A percentile compares a stretch with the other conserved stretches of the same genome.
Conservation (phyloP, 305 asterid species). For the Galium porrigens region DNA sequence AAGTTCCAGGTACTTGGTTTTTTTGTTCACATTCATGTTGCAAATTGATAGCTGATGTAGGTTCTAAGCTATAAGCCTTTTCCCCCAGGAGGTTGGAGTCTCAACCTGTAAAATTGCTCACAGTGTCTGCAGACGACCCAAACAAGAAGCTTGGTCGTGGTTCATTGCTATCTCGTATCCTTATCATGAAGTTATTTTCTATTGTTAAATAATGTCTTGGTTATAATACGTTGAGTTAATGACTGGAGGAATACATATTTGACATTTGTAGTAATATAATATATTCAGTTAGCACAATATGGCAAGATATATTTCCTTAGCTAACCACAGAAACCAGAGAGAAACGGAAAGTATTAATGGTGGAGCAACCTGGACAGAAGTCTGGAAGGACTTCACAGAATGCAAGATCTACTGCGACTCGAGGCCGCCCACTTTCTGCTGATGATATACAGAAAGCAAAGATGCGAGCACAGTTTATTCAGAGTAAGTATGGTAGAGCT, state of each 20-base stretch:
- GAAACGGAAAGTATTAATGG: conserved; percentile 75
- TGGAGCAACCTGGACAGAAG: conserved; percentile 81
- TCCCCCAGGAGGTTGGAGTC: conserved; percentile 43
- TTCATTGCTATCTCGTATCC: conserved; percentile 69
- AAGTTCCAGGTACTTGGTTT: conserved; percentile 38
- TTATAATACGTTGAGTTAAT: not conserved
- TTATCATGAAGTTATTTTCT: conserved; percentile 11
- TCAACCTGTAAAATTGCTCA: conserved; percentile 62
- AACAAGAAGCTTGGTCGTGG: conserved; percentile 48
- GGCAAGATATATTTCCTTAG: conserved; percentile 29
- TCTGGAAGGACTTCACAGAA: conserved; percentile 45
- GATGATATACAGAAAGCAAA: conserved; percentile 99
- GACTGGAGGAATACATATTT: not conserved
- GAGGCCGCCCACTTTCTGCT: conserved; percentile 93
- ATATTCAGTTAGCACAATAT: conserved; percentile 2
- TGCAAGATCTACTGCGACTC: conserved; percentile 43
- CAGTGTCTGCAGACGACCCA: conserved; percentile 55
- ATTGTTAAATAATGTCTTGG: not conserved
- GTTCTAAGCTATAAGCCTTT: conserved; percentile 16
- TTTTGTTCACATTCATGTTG: conserved; percentile 10
- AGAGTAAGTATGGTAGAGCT: conserved; percentile 55
- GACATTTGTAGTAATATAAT: not conserved
- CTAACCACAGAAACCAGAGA: conserved; percentile 51
- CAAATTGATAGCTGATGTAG: conserved; percentile 12
- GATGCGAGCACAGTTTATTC: conserved; percentile 80